Base-by-base conservation (phyloP, 2,329 filamentous ascomycete genomes). In the Botrytis byssoidea region DNA sequence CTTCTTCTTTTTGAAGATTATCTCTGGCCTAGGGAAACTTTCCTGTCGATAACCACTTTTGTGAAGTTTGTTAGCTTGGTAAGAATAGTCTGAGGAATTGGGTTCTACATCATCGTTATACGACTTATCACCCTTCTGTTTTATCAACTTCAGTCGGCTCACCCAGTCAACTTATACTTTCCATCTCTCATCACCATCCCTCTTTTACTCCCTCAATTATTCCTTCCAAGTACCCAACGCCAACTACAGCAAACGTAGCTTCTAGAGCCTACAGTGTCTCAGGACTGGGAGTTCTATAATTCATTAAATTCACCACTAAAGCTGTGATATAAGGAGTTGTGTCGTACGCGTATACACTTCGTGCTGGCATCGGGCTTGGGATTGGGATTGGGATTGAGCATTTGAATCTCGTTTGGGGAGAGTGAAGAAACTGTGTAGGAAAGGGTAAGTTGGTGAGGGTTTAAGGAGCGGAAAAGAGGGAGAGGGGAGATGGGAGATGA, bases 21-120 rank as follows among this genome's bases (percentile, higher is more conserved):
- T 7, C 12, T n/a, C 12, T 55, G 5, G 3, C 48, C 12, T 55
- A 55, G 5, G n/a, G 48, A 55, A n/a, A 7, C 48, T 12, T 0
- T 55, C 25, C 0, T 3, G 25, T 55, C 25, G 1, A 14, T n/a
- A 1, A 0, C 25, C 25, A 12, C 25, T n/a, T 55, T n/a, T 3
- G 25, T 12, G 4, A n/a, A 3, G 2, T 3, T n/a, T 7, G 48
- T 14, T 16, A 55, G 25, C 48, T 55, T n/a, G 4, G 6, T n/a
- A 14, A n/a, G 16, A 6, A 55, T 55, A n/a, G 25, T n/a, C 25
- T n/a, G 12, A 3, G 25, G 12, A n/a, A 16, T 14, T 2, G 12
- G 48, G 1, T 55, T 55, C 5, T 55, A n/a, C 25, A 16, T 55
- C 25, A n/a, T 55, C 5, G 10, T 55, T 55, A n/a, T 55, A n/a